A percentile compares a stretch with the other conserved stretches of the same genome.
Evolutionary conservation across 371 early-diverging fungal genomes (phyloP).

Genomic region (Aphelidium insulamus): DNA sequence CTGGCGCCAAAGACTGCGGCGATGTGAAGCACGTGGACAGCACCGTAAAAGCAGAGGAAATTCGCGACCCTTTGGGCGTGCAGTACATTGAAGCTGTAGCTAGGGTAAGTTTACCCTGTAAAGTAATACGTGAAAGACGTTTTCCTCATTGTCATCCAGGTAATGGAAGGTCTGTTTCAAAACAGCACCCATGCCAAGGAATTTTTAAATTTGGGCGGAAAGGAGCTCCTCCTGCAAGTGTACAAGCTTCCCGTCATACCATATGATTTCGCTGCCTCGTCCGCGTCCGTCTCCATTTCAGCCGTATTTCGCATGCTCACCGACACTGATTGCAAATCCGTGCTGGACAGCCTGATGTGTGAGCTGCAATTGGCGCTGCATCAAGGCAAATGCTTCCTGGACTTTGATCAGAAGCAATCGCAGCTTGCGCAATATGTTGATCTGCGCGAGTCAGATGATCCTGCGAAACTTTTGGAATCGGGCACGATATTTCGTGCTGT

Average conservation of each 20-base stretch:
- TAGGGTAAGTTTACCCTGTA: slow-evolving; percentile 20
- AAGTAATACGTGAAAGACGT: no score
- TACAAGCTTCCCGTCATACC: slow-evolving; percentile 43
- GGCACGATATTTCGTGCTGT: slow-evolving; percentile 26
- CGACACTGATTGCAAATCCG: slow-evolving; percentile 31
- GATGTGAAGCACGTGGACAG: slow-evolving; percentile 9
- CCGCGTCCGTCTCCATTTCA: slow-evolving; percentile 39
- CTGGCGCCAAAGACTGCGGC: slow-evolving; percentile 7
- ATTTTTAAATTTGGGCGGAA: slow-evolving; percentile 43
- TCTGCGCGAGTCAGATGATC: slow-evolving; percentile 2
- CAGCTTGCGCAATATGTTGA: slow-evolving; percentile 22
- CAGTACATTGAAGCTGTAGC: slow-evolving; percentile 22
- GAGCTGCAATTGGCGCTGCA: slow-evolving; percentile 21
- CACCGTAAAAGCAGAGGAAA: slow-evolving; percentile 17
- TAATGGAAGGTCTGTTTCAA: slow-evolving; percentile 68
- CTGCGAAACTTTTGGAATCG: neutral
- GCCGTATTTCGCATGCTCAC: slow-evolving; percentile 44
- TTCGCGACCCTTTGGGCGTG: slow-evolving; percentile 21
- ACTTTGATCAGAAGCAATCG: slow-evolving; percentile 9
- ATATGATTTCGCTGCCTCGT: slow-evolving; percentile 41
- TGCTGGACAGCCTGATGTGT: slow-evolving; percentile 17
- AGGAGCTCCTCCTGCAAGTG: slow-evolving; percentile 32
- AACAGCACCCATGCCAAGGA: slow-evolving; percentile 43
- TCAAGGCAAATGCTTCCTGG: slow-evolving; percentile 11
- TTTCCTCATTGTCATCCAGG: slow-evolving; percentile 11